Evolutionary conservation across 192 early-diverging fungal species (phyloP), one percentile per base, ranked within the genome.

Genomic region (Gryganskiella cystojenkinii): DNA sequence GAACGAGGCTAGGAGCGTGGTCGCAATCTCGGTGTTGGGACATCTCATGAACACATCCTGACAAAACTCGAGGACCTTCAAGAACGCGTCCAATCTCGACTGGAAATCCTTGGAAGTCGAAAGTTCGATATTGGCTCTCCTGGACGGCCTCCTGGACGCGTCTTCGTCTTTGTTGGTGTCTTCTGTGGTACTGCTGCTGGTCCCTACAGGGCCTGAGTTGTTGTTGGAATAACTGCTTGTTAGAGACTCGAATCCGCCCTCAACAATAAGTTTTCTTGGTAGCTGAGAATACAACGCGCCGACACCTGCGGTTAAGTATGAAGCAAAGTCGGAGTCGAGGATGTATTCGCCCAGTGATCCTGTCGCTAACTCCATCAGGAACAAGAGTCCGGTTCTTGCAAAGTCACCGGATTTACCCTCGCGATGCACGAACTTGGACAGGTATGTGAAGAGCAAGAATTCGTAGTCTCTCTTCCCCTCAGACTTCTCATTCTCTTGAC

Each of bases 281-380:
- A 99, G 86, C 76, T 96, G 95, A 8, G 94, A 94, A 81, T 93
- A 97, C 33, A 97, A 81, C 7, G 94, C 94, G 37, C 95, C 94
- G 22, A 99, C 80, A 1, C 94, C 92, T 7, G 95, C 94, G 0
- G 90, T 86, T 61, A 95, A 83, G n/a, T 94, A 91, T 8, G 91
- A 90, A 9, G 92, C 84, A 82, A 99, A 95, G 42, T 95, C 95
- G 42, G 93, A 90, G 30, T 89, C 86, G 27, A 91, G 59, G 40
- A 99, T 93, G 81, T 94, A 96, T 10, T 90, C 84, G 45, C 92
- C 91, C 50, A 99, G 62, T n/a, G 93, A 93, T 4, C 85, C 88
- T 3, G 86, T 86, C 1, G 89, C 89, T 64, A 95, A 86, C 72
- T 96, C 93, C 70, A 96, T 87, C 40, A 99, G 74, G 59, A 96